phyloP scores from a whole-genome alignment of 208 protist species.

The Leishmania lainsoni region DNA sequence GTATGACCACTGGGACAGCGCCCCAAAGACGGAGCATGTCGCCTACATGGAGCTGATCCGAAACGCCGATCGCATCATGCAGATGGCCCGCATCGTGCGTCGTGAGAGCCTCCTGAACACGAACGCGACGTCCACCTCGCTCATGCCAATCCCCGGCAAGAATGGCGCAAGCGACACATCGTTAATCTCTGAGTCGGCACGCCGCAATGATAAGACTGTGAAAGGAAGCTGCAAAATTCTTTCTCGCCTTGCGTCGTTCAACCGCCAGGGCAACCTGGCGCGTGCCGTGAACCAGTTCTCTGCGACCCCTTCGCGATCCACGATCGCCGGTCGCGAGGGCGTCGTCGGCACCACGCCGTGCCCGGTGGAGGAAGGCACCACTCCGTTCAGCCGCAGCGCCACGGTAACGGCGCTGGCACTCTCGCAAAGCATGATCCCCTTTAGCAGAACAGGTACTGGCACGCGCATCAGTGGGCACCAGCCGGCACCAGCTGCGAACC shows the following conservation, averaged over 20 bases:
- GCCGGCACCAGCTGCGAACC: neutral
- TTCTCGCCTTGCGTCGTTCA: constrained; percentile 32
- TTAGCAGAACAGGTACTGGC: constrained; percentile 39
- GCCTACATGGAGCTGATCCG: constrained; percentile 85
- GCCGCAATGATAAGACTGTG: constrained; percentile 42
- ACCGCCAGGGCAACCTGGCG: constrained; percentile 51
- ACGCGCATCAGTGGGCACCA: constrained; percentile 20
- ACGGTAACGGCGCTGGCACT: constrained; percentile 40
- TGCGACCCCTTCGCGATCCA: constrained; percentile 25
- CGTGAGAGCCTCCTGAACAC: constrained; percentile 68
- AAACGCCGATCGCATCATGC: constrained; percentile 72
- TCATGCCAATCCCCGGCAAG: constrained; percentile 51
- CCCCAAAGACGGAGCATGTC: constrained; percentile 72
- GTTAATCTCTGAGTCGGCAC: constrained; percentile 21
- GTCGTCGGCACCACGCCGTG: neutral
- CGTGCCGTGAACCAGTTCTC: constrained; percentile 31
- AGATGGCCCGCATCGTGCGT: constrained; percentile 67
- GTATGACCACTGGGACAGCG: constrained; percentile 84
- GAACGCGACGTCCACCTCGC: constrained; percentile 63
- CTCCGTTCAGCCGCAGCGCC: constrained; percentile 44
- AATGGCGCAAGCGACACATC: constrained; percentile 37
- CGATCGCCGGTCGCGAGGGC: constrained; percentile 7
- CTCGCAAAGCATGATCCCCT: constrained; percentile 45
- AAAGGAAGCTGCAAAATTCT: constrained; percentile 56
- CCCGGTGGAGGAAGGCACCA: constrained; percentile 8